Percentiles rank a stretch among this genome's conserved stretches.
These are phyloP conservation scores for Obba rivulosa DNA, from an alignment of 768 basidiomycete species.

Conservation along the genomic window DNA sequence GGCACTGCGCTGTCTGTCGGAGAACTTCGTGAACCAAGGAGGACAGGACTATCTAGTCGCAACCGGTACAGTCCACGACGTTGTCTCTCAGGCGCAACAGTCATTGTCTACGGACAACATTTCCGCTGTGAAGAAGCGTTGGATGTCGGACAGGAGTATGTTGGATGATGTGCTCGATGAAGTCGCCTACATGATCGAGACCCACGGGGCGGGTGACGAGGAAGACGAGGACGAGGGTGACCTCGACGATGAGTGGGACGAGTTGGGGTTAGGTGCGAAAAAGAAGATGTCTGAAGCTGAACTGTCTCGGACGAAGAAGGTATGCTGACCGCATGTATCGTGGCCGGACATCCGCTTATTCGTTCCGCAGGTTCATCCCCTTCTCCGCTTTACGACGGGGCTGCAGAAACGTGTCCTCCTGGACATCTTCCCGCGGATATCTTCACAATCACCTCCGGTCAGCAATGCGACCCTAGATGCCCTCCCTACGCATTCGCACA, in stretches of 20 bases:
- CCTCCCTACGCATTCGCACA: slow-evolving; percentile 44
- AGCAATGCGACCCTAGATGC: slow-evolving; percentile 36
- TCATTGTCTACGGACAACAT: slow-evolving; percentile 53
- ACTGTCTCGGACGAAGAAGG: slow-evolving; percentile 55
- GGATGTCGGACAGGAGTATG: slow-evolving; percentile 47
- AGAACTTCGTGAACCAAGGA: slow-evolving; percentile 8
- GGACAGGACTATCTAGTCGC: slow-evolving; percentile 21
- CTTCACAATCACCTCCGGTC: slow-evolving; percentile 14
- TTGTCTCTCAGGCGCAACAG: slow-evolving; percentile 22
- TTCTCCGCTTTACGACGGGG: slow-evolving; percentile 54
- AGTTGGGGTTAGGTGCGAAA: slow-evolving; percentile 48
- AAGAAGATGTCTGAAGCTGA: slow-evolving; percentile 44
- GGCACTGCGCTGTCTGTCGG: slow-evolving; percentile 11
- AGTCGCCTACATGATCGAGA: slow-evolving; percentile 46
- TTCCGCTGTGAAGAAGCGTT: slow-evolving; percentile 48
- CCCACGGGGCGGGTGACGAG: slow-evolving; percentile 23
- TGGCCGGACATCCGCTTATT: background rate
- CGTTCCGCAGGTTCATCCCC: slow-evolving; percentile 48
- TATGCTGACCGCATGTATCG: slow-evolving; percentile 20
- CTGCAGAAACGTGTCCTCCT: slow-evolving; percentile 57
- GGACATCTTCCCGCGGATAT: slow-evolving; percentile 37
- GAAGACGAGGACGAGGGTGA: slow-evolving; percentile 19
- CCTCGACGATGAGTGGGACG: slow-evolving; percentile 40
- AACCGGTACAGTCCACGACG: slow-evolving; percentile 24
- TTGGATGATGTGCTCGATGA: slow-evolving; percentile 61